These are phyloP conservation scores for Capsella bursapastoris DNA, from an alignment of 345 rosid species.

Conservation along the genomic window DNA sequence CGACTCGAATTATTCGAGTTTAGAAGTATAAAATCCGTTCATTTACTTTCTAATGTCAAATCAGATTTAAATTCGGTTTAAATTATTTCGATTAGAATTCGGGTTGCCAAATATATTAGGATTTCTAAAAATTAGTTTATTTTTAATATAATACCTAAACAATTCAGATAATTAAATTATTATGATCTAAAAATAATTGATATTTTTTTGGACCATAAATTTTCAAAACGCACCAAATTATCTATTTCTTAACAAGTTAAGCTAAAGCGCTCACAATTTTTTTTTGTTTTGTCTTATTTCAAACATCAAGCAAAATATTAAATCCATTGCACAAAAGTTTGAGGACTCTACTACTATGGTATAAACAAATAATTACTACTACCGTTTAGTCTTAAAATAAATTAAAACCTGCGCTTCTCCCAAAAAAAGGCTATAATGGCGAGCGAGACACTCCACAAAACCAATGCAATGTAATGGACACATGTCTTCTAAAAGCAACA, in stretches of 20 bases:
- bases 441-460: constrained; percentile 29
- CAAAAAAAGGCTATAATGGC: constrained; percentile 20
- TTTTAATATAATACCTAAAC: too few relatives aligned
- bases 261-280: not conserved
- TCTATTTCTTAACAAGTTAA: not conserved
- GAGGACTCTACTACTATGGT: not conserved
- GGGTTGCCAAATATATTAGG: too few relatives aligned
- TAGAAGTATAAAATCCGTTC: too few relatives aligned
- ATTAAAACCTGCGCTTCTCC: constrained; percentile 5
- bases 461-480: constrained; percentile 32
- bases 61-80: too few relatives aligned
- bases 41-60: too few relatives aligned
- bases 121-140: too few relatives aligned
- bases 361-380: not conserved
- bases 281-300: not conserved
- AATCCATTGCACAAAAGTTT: constrained; percentile 6
- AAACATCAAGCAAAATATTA: not conserved
- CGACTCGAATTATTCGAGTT: too few relatives aligned
- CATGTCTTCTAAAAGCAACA: constrained; percentile 35
- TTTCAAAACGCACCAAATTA: not conserved
- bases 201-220: too few relatives aligned
- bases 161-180: too few relatives aligned
- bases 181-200: too few relatives aligned
- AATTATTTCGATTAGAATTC: too few relatives aligned
- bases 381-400: not conserved